These are phyloP conservation scores for Sporothrix euskadiensis DNA, from an alignment of 2,329 filamentous ascomycete genomes.

Conservation along the genomic window DNA sequence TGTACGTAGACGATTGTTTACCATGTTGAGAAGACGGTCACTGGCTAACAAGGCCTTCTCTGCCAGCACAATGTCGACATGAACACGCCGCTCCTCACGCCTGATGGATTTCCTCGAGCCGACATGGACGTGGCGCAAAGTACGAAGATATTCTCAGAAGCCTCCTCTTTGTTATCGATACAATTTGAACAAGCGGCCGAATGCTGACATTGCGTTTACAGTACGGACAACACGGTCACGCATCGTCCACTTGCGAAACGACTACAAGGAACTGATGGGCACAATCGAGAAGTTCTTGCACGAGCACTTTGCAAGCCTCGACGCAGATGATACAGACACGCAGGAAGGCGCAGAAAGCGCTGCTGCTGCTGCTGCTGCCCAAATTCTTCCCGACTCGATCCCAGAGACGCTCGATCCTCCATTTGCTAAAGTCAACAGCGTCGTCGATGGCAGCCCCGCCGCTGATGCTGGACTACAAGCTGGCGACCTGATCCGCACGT, in stretches of 20 bases:
- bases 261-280: constrained; percentile 87
- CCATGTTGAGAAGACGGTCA: not conserved
- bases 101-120: constrained; percentile 87
- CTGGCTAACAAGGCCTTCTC: not conserved
- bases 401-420: constrained; percentile 48
- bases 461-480: constrained; percentile 75
- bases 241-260: constrained; percentile 87
- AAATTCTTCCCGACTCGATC: constrained; percentile 40
- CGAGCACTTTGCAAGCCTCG: constrained; percentile 77
- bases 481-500: constrained; percentile 79
- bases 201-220: constrained; percentile 43
- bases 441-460: constrained; percentile 77
- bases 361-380: constrained; percentile 25
- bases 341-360: constrained; percentile 32
- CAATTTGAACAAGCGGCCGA: not conserved
- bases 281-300: constrained; percentile 84
- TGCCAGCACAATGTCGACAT: constrained; percentile 88
- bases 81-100: constrained; percentile 82
- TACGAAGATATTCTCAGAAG: constrained; percentile 46
- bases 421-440: constrained; percentile 88
- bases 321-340: constrained; percentile 45
- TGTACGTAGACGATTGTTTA: constrained; percentile 52
- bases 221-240: constrained; percentile 90
- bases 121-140: constrained; percentile 96
- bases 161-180: not conserved